Evolutionary conservation across 805 yeast genomes (phyloP).

Genomic region (Metschnikowia aberdeeniae): DNA sequence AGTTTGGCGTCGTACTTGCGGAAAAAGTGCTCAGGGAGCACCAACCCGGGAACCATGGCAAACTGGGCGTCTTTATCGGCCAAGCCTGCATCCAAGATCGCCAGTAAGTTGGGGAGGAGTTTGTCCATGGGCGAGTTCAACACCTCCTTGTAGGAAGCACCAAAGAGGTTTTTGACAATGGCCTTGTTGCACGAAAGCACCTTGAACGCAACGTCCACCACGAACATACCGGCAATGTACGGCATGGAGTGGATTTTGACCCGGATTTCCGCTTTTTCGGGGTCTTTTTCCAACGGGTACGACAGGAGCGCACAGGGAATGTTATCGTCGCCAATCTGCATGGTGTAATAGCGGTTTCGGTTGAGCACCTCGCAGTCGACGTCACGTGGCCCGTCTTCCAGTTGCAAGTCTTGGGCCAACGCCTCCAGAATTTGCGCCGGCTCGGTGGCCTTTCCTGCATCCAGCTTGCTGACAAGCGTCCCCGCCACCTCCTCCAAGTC

Average conservation of each 20-base stretch:
- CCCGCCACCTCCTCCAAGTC: conserved; percentile 36
- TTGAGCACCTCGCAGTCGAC: conserved; percentile 41
- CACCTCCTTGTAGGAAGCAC: conserved; percentile 49
- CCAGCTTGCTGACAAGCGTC: conserved; percentile 21
- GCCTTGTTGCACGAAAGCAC: conserved; percentile 77
- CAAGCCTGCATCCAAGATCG: conserved; percentile 40
- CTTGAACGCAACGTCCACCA: conserved; percentile 51
- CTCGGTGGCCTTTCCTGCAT: conserved; percentile 12
- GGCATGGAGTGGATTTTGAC: conserved; percentile 74
- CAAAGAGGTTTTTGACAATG: conserved; percentile 74
- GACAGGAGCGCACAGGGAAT: conserved; percentile 75
- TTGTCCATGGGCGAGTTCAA: conserved; percentile 43
- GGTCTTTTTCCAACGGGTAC: conserved; percentile 48
- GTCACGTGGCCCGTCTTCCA: conserved; percentile 18
- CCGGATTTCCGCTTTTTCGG: conserved; percentile 41
- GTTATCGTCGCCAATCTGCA: conserved; percentile 42
- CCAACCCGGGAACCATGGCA: conserved; percentile 56
- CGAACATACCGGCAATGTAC: conserved; percentile 81
- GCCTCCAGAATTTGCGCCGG: conserved; percentile 26
- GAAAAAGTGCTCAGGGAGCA: conserved; percentile 88
- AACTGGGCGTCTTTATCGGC: conserved; percentile 22
- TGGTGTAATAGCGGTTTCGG: conserved; percentile 59
- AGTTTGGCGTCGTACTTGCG: conserved; percentile 57
- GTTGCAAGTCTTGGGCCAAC: conserved; percentile 22
- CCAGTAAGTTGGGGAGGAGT: conserved; percentile 61